Conservation (phyloP, 345 rosid genomes). For the Mercurialis annua region DNA sequence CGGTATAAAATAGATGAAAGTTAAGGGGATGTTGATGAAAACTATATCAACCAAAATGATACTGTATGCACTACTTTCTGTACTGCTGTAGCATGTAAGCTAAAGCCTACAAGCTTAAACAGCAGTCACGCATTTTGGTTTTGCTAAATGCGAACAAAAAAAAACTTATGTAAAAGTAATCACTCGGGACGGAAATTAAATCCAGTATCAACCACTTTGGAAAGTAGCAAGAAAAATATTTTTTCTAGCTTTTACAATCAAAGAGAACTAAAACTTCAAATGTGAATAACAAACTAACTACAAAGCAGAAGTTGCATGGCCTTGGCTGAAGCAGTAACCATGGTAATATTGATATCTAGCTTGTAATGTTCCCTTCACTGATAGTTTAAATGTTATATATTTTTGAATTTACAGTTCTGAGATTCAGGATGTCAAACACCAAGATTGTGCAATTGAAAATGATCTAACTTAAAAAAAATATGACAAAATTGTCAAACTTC, state of each 20-base stretch:
- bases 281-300: too few species aligned
- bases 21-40: too few species aligned
- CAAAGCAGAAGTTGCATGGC: background rate
- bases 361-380: slow-evolving; percentile 30
- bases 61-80: background rate
- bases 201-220: background rate
- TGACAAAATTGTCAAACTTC: background rate
- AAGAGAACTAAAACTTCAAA: background rate
- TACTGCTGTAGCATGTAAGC: background rate
- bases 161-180: background rate
- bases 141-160: background rate
- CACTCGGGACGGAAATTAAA: background rate
- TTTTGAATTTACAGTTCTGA: background rate
- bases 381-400: background rate
- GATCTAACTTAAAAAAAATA: background rate
- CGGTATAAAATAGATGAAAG: too few species aligned
- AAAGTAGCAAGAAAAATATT: background rate
- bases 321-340: background rate
- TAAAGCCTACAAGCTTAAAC: background rate
- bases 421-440: background rate
- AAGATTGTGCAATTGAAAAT: background rate
- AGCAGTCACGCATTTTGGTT: background rate
- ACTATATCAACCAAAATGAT: too few species aligned
- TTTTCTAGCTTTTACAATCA: background rate
- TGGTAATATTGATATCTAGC: background rate